Conservation (phyloP, 1,284 basidiomycete species). For the Rhodotorula sp. region DNA sequence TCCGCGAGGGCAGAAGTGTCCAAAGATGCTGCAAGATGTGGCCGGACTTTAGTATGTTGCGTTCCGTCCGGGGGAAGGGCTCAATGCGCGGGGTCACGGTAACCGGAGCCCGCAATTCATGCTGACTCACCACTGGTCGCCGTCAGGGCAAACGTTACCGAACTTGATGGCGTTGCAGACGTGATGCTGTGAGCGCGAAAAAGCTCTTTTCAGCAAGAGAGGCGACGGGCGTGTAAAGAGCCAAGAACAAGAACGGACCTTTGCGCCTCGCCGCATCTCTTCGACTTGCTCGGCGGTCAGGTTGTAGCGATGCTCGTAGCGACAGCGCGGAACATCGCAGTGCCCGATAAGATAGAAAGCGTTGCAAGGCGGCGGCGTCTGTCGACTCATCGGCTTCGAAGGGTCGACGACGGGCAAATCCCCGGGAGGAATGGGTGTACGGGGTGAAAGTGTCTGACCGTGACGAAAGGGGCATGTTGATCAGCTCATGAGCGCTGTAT, state of each 20-base stretch:
- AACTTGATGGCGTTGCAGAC: slow-evolving; percentile 34
- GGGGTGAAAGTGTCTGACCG: neutral
- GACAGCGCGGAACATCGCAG: slow-evolving; percentile 32
- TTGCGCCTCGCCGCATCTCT: slow-evolving; percentile 32
- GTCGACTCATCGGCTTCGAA: slow-evolving; percentile 38
- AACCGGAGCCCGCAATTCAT: neutral
- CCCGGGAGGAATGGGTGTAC: neutral
- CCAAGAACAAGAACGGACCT: slow-evolving; percentile 2
- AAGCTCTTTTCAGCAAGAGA: neutral
- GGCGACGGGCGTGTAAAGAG: no score
- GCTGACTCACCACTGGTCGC: slow-evolving; percentile 12
- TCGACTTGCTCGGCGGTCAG: slow-evolving; percentile 21
- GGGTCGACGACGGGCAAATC: slow-evolving; percentile 38
- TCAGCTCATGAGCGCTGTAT: neutral
- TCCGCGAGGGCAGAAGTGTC: slow-evolving; percentile 26
- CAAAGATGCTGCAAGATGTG: slow-evolving; percentile 14
- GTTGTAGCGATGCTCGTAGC: slow-evolving; percentile 32
- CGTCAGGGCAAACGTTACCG: slow-evolving; percentile 26
- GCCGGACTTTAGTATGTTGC: neutral
- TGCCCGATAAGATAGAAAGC: slow-evolving; percentile 17
- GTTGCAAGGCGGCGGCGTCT: slow-evolving; percentile 34
- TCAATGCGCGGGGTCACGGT: neutral
- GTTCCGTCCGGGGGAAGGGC: neutral
- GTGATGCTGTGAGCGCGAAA: slow-evolving; percentile 11
- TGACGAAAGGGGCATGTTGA: neutral